Evolutionary conservation across 1,139 yeast species (phyloP).

Genomic region (Yamadazyma trypodendri): DNA sequence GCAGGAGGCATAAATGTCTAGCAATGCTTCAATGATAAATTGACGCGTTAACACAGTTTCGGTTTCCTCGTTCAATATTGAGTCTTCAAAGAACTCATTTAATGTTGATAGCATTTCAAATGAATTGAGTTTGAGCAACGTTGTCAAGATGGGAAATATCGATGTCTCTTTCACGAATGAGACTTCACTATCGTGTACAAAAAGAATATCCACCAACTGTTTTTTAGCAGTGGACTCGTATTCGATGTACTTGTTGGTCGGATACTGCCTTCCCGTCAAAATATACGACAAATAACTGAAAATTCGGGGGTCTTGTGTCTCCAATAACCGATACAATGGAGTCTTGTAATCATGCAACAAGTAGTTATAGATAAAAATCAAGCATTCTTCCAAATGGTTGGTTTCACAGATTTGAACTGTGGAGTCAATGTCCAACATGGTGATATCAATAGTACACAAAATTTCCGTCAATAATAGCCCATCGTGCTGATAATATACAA

Average conservation of each 20-base stretch:
- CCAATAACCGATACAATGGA: slow-evolving; percentile 61
- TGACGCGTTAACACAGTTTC: slow-evolving; percentile 51
- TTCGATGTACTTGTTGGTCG: slow-evolving; percentile 55
- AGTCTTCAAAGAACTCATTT: slow-evolving; percentile 79
- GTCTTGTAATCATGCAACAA: slow-evolving; percentile 64
- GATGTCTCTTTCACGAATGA: slow-evolving; percentile 26
- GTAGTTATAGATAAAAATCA: slow-evolving; percentile 66
- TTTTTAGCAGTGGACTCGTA: slow-evolving; percentile 38
- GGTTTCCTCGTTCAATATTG: slow-evolving; percentile 55
- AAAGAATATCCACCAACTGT: slow-evolving; percentile 52
- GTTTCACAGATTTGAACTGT: slow-evolving; percentile 59
- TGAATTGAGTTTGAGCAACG: slow-evolving; percentile 50
- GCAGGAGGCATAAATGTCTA: slow-evolving; percentile 48
- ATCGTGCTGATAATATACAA: slow-evolving; percentile 42
- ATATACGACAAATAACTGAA: slow-evolving; percentile 65
- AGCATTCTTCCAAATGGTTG: slow-evolving; percentile 49
- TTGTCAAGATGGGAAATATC: slow-evolving; percentile 59
- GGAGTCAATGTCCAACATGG: slow-evolving; percentile 70
- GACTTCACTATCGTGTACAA: slow-evolving; percentile 24
- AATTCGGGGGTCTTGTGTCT: slow-evolving; percentile 28
- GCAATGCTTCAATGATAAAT: slow-evolving; percentile 60
- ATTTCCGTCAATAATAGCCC: slow-evolving; percentile 60
- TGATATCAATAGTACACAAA: slow-evolving; percentile 62
- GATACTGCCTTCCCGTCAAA: slow-evolving; percentile 77
- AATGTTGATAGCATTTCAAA: slow-evolving; percentile 61